Percentiles rank a stretch among this genome's conserved stretches.
phyloP scores from a whole-genome alignment of 140 eudicot genomes.

The Ambrosia hybrid region DNA sequence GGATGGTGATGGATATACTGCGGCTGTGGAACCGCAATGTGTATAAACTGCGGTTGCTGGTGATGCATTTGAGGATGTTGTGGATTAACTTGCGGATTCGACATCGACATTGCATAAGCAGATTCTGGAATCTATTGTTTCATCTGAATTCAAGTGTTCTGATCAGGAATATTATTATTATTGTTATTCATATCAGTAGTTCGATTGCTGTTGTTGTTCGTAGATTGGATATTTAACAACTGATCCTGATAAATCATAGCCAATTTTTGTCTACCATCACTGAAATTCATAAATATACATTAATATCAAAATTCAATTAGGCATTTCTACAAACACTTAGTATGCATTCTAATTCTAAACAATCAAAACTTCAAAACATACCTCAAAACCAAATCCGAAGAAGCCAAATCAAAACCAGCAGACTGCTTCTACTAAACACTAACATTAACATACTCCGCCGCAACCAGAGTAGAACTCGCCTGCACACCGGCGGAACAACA shows the following conservation, averaged over 20 bases:
- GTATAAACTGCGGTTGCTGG: conserved; percentile 67
- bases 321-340: conserved; percentile 16
- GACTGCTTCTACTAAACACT: conserved; percentile 49
- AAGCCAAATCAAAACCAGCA: conserved; percentile 51
- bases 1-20: conserved; percentile 74
- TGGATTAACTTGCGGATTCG: conserved; percentile 47
- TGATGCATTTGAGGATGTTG: conserved; percentile 57
- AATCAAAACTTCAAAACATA: neutral
- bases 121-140: conserved; percentile 64
- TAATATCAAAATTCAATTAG: conserved; percentile 12
- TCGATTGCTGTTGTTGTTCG: conserved; percentile 26
- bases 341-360: neutral
- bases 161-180: conserved; percentile 47
- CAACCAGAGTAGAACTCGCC: conserved; percentile 30
- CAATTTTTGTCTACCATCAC: conserved; percentile 84
- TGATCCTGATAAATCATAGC: conserved; percentile 65
- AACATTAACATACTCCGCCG: conserved; percentile 38
- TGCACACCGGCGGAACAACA: conserved; percentile 41
- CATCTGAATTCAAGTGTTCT: conserved; percentile 54
- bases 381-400: conserved; percentile 87
- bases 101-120: conserved; percentile 46
- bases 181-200: conserved; percentile 29
- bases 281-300: conserved; percentile 29
- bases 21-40: conserved; percentile 45
- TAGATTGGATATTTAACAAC: conserved; percentile 38